Evolutionary conservation across 495 filamentous ascomycete genomes (phyloP).

Genomic region (Ascodesmis nigricans): DNA sequence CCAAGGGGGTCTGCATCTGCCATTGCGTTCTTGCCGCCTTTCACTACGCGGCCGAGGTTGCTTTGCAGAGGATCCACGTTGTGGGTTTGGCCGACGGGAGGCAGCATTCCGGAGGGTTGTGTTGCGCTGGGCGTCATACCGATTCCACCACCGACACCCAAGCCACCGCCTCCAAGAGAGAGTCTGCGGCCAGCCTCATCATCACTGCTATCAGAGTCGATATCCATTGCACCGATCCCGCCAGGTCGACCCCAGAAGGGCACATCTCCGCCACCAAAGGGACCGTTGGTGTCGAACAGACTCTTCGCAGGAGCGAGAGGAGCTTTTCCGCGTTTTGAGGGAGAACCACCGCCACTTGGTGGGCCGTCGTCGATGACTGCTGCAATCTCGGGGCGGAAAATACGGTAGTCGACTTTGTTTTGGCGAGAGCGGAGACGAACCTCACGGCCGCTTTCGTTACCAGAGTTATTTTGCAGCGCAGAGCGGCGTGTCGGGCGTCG

Average conservation of each 20-base stretch:
- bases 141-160: slow-evolving; percentile 48
- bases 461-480: slow-evolving; percentile 31
- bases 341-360: slow-evolving; percentile 34
- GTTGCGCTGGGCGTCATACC: slow-evolving; percentile 59
- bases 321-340: slow-evolving; percentile 35
- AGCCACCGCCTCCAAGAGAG: slow-evolving; percentile 27
- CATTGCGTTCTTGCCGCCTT: slow-evolving; percentile 37
- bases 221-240: slow-evolving; percentile 47
- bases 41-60: slow-evolving; percentile 67
- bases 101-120: slow-evolving; percentile 33
- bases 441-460: slow-evolving; percentile 17
- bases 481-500: slow-evolving; percentile 32
- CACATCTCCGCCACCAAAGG: slow-evolving; percentile 63
- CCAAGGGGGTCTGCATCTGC: slow-evolving; percentile 89
- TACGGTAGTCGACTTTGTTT: slow-evolving; percentile 45
- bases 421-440: slow-evolving; percentile 33
- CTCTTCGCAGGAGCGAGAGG: slow-evolving; percentile 34
- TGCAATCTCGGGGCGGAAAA: slow-evolving; percentile 48
- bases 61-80: slow-evolving; percentile 38
- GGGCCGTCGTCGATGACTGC: slow-evolving; percentile 46
- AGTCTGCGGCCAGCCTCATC: slow-evolving; percentile 50
- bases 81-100: slow-evolving; percentile 36
- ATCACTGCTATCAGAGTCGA: slow-evolving; percentile 89
- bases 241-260: slow-evolving; percentile 60
- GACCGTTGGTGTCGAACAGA: slow-evolving; percentile 68